Conservation (phyloP, 495 filamentous ascomycete species). For the Choiromyces venosus region DNA sequence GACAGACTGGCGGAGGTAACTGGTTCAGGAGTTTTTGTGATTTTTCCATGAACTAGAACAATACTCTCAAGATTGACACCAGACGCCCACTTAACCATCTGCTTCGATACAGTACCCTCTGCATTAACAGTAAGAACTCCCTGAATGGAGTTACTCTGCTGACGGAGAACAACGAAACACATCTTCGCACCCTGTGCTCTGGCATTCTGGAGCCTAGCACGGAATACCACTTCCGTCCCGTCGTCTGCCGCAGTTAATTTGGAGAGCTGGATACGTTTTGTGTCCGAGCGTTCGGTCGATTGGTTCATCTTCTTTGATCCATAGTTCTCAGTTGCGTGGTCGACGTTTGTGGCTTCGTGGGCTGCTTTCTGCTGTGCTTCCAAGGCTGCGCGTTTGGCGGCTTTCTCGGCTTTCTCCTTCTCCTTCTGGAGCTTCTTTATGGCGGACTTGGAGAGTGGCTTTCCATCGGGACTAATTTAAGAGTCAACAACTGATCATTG, state of each 20-base stretch:
- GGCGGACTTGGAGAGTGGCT: conserved; percentile 36
- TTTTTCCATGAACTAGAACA: conserved; percentile 68
- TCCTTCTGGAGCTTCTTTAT: conserved; percentile 40
- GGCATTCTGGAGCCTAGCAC: conserved; percentile 80
- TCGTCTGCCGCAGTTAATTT: conserved; percentile 26
- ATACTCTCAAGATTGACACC: conserved; percentile 73
- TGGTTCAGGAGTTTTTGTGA: conserved; percentile 67
- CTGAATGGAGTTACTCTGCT: conserved; percentile 76
- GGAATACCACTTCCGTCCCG: conserved; percentile 70
- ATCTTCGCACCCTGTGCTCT: conserved; percentile 86
- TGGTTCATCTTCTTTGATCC: conserved; percentile 37
- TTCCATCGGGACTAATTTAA: conserved; percentile 31
- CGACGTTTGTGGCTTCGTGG: conserved; percentile 40
- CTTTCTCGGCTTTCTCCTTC: conserved; percentile 38
- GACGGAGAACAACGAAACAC: conserved; percentile 81
- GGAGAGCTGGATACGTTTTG: conserved; percentile 26
- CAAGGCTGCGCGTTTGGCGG: conserved; percentile 21
- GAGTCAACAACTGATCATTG: conserved; percentile 10
- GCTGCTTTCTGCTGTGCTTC: conserved; percentile 39
- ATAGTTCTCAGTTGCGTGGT: conserved; percentile 37
- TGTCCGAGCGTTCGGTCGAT: conserved; percentile 36
- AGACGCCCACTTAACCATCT: conserved; percentile 88
- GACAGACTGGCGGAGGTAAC: conserved; percentile 73
- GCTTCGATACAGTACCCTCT: conserved; percentile 54
- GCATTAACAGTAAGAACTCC: conserved; percentile 56